phyloP scores from a whole-genome alignment of 495 filamentous ascomycete genomes.

The Chaetomium cochliodes region DNA sequence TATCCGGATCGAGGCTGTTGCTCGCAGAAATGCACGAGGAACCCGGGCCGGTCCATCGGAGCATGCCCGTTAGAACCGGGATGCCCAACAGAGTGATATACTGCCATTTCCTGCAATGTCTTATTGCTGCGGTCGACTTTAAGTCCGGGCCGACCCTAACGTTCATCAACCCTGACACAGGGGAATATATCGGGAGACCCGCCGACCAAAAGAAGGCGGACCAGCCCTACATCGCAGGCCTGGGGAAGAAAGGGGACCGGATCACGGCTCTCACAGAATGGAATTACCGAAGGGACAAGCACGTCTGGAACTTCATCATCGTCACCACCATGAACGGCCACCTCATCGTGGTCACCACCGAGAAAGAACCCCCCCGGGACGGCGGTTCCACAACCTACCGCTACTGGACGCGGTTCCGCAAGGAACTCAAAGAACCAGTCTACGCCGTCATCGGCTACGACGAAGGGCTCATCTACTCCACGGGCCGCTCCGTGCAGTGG shows the following conservation, averaged over 20 bases:
- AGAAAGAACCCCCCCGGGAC: slow-evolving; percentile 18
- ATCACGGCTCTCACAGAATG: slow-evolving; percentile 48
- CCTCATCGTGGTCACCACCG: slow-evolving; percentile 46
- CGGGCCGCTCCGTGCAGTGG: slow-evolving; percentile 44
- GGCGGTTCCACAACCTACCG: slow-evolving; percentile 32
- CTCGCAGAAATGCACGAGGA: slow-evolving; percentile 50
- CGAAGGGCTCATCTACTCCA: slow-evolving; percentile 48
- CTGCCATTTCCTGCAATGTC: slow-evolving; percentile 48
- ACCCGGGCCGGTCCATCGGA: slow-evolving; percentile 53
- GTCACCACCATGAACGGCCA: slow-evolving; percentile 43
- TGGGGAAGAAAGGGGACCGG: slow-evolving; percentile 43
- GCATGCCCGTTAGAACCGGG: slow-evolving; percentile 43
- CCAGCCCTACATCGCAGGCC: slow-evolving; percentile 40
- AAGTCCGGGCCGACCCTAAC: slow-evolving; percentile 39
- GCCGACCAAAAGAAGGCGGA: slow-evolving; percentile 36
- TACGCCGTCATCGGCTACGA: slow-evolving; percentile 45
- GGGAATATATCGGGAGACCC: slow-evolving; percentile 44
- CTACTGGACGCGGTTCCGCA: slow-evolving; percentile 48
- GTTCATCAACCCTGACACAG: slow-evolving; percentile 52
- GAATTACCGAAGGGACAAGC: slow-evolving; percentile 42
- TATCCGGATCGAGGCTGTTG: slow-evolving; percentile 48
- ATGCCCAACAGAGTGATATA: slow-evolving; percentile 57
- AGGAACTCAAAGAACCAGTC: slow-evolving; percentile 39
- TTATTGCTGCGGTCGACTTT: slow-evolving; percentile 52
- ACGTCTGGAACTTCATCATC: slow-evolving; percentile 48